Percentiles rank a stretch among this genome's conserved stretches.
Evolutionary conservation across 495 filamentous ascomycete genomes (phyloP).

Genomic region (Entonaema liquescens): DNA sequence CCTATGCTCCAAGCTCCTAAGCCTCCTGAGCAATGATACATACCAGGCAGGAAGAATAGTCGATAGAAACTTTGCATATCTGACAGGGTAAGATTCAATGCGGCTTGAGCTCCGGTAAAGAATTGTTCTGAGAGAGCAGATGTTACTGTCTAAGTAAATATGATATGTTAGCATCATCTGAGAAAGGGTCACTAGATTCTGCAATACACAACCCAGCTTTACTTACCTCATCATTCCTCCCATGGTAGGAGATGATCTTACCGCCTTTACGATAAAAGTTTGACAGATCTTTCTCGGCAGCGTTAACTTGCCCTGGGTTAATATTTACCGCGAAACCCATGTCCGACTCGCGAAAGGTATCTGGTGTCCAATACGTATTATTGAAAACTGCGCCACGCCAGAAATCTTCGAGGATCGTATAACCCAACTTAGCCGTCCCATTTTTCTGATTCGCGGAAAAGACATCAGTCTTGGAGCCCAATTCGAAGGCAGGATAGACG

Average conservation of each 20-base stretch:
- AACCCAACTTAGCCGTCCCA: slow-evolving; percentile 8
- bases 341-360: neutral
- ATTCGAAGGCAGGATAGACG: neutral
- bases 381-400: slow-evolving; percentile 25
- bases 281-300: neutral
- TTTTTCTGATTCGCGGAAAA: neutral
- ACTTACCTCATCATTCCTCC: neutral
- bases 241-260: neutral
- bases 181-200: neutral
- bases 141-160: neutral
- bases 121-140: neutral
- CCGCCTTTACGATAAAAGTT: neutral
- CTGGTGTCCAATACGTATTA: slow-evolving; percentile 25
- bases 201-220: neutral
- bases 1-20: neutral
- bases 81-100: neutral
- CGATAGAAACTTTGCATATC: neutral
- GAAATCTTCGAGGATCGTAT: slow-evolving; percentile 28
- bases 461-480: neutral
- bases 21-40: neutral
- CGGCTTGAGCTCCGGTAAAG: neutral
- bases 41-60: neutral
- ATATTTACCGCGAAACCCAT: neutral
- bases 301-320: neutral
- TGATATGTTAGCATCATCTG: too few species aligned